Percentiles rank a stretch among this genome's conserved stretches.
These are phyloP conservation scores for Exophiala viscosa DNA, from an alignment of 2,329 filamentous ascomycete genomes.

Conservation along the genomic window DNA sequence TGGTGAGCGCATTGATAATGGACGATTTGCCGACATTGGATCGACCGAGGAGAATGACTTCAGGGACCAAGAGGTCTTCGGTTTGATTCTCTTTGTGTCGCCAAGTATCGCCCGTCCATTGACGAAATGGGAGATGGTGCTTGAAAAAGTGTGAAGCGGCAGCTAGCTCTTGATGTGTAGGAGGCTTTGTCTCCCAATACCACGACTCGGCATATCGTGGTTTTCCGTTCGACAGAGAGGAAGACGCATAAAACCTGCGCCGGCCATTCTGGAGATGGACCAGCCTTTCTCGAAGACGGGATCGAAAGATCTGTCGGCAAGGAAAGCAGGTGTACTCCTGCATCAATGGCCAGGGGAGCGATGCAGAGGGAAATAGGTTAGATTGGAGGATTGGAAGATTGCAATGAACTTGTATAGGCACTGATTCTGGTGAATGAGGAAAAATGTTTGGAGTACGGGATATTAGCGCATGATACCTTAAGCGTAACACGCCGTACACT, in stretches of 20 bases:
- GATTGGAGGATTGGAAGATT: too few species aligned
- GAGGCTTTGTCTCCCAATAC: constrained; percentile 50
- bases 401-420: too few species aligned
- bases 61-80: constrained; percentile 45
- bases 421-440: background rate
- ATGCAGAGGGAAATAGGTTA: background rate
- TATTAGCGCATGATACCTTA: too few species aligned
- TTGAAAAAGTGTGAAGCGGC: constrained; percentile 46
- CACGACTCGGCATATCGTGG: constrained; percentile 10
- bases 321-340: constrained; percentile 11
- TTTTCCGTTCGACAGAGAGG: background rate
- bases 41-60: constrained; percentile 65
- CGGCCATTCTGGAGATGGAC: constrained; percentile 18
- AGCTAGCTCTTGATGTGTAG: constrained; percentile 40
- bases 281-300: constrained; percentile 17
- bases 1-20: constrained; percentile 62
- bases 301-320: constrained; percentile 16
- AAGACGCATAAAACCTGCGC: constrained; percentile 10
- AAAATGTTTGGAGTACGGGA: background rate
- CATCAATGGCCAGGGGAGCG: constrained; percentile 4
- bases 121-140: constrained; percentile 49
- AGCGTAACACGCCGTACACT: too few species aligned
- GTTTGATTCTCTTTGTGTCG: constrained; percentile 46
- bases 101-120: constrained; percentile 61
- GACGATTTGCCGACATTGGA: constrained; percentile 69